Evolutionary conservation across 2,329 filamentous ascomycete genomes (phyloP).

Genomic region (Corniculantispora saksenae): DNA sequence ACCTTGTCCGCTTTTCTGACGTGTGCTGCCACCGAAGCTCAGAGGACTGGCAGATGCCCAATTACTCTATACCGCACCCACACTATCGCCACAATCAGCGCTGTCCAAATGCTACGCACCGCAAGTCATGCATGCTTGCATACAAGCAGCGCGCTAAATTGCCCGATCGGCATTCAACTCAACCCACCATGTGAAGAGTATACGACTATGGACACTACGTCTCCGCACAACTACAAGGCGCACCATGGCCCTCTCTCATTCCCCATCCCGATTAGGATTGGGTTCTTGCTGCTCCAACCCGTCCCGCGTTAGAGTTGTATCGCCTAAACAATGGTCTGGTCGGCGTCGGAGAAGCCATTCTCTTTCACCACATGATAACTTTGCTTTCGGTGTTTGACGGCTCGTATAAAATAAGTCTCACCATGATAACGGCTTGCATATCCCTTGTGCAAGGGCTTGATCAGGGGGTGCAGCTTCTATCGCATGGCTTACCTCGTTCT

Average conservation of each 20-base stretch:
- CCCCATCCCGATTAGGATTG: neutral
- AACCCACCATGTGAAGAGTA: constrained; percentile 5
- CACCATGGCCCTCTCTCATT: neutral
- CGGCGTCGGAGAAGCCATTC: neutral
- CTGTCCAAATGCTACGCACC: neutral
- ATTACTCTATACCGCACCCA: neutral
- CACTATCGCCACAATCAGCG: neutral
- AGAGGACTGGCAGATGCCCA: neutral
- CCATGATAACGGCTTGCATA: neutral
- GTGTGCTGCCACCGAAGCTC: neutral
- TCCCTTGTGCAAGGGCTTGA: neutral
- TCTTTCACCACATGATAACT: neutral
- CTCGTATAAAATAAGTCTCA: too few species aligned
- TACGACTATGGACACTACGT: neutral
- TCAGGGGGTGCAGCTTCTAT: neutral
- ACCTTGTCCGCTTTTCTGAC: too few species aligned
- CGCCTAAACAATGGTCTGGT: neutral
- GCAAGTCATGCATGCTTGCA: neutral
- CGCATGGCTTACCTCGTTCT: neutral
- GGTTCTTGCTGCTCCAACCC: neutral
- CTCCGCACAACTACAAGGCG: constrained; percentile 1
- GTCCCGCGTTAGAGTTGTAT: neutral
- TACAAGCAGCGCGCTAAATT: neutral
- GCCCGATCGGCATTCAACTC: neutral
- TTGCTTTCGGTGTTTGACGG: neutral